Percentiles rank a stretch among this genome's conserved stretches.
Conservation (phyloP, 108 stramenopile species). For the Aurantiochytrium sp. region DNA sequence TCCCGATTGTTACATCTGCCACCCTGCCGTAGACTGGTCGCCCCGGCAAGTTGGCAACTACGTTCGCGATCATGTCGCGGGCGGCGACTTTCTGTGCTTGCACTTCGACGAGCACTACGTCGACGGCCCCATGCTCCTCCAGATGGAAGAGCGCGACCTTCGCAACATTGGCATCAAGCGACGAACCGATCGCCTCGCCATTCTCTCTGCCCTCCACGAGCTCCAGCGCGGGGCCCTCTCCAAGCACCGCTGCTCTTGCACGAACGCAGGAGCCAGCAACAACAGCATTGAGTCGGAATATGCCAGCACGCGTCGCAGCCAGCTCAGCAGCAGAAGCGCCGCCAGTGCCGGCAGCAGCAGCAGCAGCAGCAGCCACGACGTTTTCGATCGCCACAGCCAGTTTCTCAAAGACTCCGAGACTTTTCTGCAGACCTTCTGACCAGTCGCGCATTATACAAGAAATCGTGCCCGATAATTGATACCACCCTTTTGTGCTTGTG, state of each 20-base stretch:
- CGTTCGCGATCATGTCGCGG: not conserved
- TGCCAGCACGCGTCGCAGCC: no score
- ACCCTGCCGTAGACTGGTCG: not conserved
- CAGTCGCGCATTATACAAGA: not conserved
- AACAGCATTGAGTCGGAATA: no score
- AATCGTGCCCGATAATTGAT: no score
- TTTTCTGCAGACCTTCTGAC: not conserved
- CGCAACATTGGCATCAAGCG: slow-evolving; percentile 15
- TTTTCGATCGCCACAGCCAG: not conserved
- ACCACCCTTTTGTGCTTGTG: no score
- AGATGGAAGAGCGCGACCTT: slow-evolving; percentile 27
- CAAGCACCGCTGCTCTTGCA: not conserved
- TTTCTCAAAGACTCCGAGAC: not conserved
- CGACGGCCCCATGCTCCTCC: slow-evolving; percentile 11
- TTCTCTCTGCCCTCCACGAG: not conserved
- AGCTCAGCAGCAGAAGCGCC: no score
- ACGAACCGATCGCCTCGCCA: not conserved
- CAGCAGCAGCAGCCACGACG: not conserved
- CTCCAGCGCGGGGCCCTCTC: not conserved
- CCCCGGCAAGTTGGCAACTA: not conserved
- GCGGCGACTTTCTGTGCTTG: not conserved
- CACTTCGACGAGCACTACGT: not conserved
- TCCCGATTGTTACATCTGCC: not conserved
- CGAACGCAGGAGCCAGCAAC: not conserved
- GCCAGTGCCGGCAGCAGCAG: no score